A percentile compares a stretch with the other conserved stretches of the same genome.
These are phyloP conservation scores for Ascochyta lentis DNA, from an alignment of 2,329 filamentous ascomycete genomes.

Conservation along the genomic window DNA sequence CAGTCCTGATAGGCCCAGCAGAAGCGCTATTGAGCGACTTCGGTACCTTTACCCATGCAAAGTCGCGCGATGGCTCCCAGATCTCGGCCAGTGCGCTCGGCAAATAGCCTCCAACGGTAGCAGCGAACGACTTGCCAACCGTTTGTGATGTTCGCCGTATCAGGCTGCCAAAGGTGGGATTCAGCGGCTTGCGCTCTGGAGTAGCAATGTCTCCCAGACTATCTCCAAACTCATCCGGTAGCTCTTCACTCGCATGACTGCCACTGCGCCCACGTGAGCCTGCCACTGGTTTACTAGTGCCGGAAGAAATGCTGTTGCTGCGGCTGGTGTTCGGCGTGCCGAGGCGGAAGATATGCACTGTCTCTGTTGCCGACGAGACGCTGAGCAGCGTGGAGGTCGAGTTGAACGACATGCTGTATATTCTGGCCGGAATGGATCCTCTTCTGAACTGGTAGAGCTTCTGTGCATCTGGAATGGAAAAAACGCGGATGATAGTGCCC, in stretches of 20 bases:
- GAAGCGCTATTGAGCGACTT: constrained; percentile 57
- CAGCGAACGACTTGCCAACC: constrained; percentile 86
- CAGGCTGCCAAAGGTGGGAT: constrained; percentile 87
- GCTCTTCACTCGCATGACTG: constrained; percentile 51
- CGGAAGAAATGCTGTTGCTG: constrained; percentile 44
- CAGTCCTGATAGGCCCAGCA: constrained; percentile 72
- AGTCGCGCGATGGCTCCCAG: constrained; percentile 94
- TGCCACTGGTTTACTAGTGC: constrained; percentile 29
- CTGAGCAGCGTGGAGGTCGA: constrained; percentile 90
- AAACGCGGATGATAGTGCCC: constrained; percentile 95
- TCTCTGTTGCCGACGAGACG: constrained; percentile 95
- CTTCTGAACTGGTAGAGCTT: constrained; percentile 96
- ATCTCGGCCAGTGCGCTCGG: constrained; percentile 95
- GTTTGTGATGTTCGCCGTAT: constrained; percentile 94
- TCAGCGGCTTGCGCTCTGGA: constrained; percentile 51
- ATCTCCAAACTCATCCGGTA: constrained; percentile 52
- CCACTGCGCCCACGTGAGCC: constrained; percentile 51
- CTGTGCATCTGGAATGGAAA: constrained; percentile 86
- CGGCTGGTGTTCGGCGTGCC: constrained; percentile 41
- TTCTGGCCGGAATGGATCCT: constrained; percentile 92
- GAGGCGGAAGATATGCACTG: constrained; percentile 93
- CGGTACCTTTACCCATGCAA: constrained; percentile 94
- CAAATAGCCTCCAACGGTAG: constrained; percentile 88
- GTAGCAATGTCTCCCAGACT: constrained; percentile 38
- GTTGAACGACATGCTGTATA: constrained; percentile 99